These are phyloP conservation scores for Eimeria falciformis DNA, from an alignment of 169 alveolate species.

Conservation along the genomic window DNA sequence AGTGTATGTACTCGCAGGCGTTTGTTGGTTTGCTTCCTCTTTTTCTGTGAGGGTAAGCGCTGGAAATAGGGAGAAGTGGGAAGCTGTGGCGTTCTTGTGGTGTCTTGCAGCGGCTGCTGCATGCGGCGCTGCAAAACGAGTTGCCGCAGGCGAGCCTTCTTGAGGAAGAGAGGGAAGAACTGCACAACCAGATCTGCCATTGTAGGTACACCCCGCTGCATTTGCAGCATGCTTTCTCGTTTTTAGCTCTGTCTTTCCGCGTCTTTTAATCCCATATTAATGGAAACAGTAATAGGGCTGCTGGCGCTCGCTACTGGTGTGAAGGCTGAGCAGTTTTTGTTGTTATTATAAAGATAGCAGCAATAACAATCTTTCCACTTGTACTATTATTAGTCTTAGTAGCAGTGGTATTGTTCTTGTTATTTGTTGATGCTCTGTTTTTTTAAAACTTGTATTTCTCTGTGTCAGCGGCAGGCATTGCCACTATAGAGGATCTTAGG, in stretches of 20 bases:
- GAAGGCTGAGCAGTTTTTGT: too few relatives aligned
- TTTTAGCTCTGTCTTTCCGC: too few relatives aligned
- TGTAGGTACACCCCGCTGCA: conserved; percentile 7
- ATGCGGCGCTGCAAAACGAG: not conserved
- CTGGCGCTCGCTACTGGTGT: too few relatives aligned
- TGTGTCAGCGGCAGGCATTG: not conserved
- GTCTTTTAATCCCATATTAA: too few relatives aligned
- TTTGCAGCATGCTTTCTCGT: too few relatives aligned
- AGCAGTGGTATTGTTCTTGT: not conserved
- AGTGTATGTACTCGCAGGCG: too few relatives aligned
- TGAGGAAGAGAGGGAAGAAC: conserved; percentile 19
- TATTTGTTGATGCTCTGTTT: not conserved
- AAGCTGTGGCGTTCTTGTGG: not conserved
- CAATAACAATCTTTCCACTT: not conserved
- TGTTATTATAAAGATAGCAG: too few relatives aligned
- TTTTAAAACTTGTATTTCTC: too few relatives aligned
- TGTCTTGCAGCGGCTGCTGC: conserved; percentile 19
- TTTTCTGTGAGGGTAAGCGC: not conserved
- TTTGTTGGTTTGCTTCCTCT: too few relatives aligned
- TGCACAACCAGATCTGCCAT: not conserved
- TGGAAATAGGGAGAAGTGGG: not conserved
- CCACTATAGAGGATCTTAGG: not conserved
- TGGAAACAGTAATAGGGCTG: too few relatives aligned
- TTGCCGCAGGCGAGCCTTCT: not conserved
- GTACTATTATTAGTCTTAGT: not conserved